Evolutionary conservation across 345 rosid species (phyloP).

Genomic region (Eucalyptus grandis): DNA sequence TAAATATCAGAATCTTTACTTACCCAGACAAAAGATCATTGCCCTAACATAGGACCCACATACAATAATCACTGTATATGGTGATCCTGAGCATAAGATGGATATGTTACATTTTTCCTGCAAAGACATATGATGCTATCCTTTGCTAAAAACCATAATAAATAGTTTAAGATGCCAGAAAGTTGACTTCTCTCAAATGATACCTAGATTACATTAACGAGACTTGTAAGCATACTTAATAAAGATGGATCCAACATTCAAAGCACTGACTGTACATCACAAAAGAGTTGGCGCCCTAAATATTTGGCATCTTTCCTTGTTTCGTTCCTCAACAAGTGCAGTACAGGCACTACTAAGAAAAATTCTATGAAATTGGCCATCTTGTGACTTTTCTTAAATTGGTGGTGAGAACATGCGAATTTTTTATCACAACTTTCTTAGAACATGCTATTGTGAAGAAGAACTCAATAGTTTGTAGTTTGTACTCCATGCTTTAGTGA

Average conservation of each 20-base stretch:
- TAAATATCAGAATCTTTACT: background rate
- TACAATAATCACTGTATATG: background rate
- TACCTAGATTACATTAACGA: background rate
- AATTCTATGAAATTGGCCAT: background rate
- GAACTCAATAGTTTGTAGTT: background rate
- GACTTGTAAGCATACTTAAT: background rate
- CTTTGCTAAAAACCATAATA: background rate
- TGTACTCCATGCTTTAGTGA: background rate
- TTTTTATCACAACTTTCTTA: background rate
- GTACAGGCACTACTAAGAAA: background rate
- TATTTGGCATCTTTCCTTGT: background rate
- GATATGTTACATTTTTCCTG: background rate
- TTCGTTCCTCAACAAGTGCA: background rate
- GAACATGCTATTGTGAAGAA: background rate
- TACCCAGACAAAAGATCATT: background rate
- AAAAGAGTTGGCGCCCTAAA: background rate
- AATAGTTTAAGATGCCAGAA: background rate
- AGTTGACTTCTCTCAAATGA: background rate
- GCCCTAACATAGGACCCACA: background rate
- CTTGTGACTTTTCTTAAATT: background rate
- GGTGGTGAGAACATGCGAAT: background rate
- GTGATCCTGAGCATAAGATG: background rate
- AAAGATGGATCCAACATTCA: background rate
- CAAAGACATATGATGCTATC: background rate
- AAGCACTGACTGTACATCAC: background rate